These are phyloP conservation scores for Marvania coccoides DNA, from an alignment of 139 green algal genomes.

Conservation along the genomic window DNA sequence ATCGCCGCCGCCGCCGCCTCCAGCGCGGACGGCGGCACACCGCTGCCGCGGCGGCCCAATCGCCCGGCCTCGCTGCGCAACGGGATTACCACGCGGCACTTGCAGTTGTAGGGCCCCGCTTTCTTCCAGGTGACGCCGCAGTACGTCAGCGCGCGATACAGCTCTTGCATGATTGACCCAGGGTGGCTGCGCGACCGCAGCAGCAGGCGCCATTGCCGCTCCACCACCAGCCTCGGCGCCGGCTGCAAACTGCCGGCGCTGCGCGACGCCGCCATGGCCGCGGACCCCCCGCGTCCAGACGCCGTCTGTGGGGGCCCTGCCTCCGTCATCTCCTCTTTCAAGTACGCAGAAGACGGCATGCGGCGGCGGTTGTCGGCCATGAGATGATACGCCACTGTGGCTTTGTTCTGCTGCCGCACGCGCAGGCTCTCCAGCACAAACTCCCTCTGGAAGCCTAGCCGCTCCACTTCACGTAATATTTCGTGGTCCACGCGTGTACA, in stretches of 20 bases:
- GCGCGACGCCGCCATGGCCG: conserved; percentile 6
- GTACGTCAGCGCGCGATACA: conserved; percentile 43
- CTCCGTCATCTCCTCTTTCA: conserved; percentile 56
- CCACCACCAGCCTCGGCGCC: conserved; percentile 65
- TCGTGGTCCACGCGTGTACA: conserved; percentile 56
- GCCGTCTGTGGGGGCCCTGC: neutral
- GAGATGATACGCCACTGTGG: conserved; percentile 96
- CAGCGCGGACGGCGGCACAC: neutral
- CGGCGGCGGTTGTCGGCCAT: conserved; percentile 72
- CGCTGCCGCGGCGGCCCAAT: conserved; percentile 1
- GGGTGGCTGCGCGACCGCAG: conserved; percentile 66
- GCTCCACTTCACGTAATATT: conserved; percentile 74
- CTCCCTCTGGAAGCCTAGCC: conserved; percentile 76
- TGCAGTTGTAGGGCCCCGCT: conserved; percentile 81
- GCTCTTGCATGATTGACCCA: conserved; percentile 70
- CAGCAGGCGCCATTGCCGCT: conserved; percentile 82
- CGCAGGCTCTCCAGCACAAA: conserved; percentile 61
- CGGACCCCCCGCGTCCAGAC: neutral
- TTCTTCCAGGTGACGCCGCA: conserved; percentile 88
- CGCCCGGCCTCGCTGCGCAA: neutral
- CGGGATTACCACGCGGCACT: conserved; percentile 66
- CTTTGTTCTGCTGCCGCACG: conserved; percentile 78
- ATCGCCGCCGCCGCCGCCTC: neutral
- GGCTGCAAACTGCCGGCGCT: conserved; percentile 9
- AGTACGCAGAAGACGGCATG: conserved; percentile 49